phyloP scores from a whole-genome alignment of 2,329 filamentous ascomycete species.

The Fusarium sp. region DNA sequence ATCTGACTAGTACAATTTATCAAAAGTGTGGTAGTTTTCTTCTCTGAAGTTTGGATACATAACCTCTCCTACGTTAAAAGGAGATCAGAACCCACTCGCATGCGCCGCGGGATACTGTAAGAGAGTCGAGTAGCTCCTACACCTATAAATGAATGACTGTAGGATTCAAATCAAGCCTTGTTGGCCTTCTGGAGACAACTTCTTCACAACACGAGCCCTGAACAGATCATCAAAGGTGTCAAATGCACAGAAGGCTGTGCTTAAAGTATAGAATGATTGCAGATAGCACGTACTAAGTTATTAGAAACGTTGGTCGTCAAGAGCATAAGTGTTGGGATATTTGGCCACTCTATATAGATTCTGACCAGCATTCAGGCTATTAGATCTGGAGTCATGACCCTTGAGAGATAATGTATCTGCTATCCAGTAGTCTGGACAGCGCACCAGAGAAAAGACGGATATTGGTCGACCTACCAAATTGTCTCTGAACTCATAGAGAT shows the following conservation, averaged over 20 bases:
- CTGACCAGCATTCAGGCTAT: background rate
- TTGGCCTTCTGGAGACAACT: background rate
- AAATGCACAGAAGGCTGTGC: background rate
- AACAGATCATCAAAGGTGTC: no score
- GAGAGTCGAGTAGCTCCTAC: background rate
- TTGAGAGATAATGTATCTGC: background rate
- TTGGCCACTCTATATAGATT: background rate
- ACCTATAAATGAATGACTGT: background rate
- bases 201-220: background rate
- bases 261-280: background rate
- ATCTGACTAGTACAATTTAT: accelerated
- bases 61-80: background rate
- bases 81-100: background rate
- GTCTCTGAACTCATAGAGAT: no score
- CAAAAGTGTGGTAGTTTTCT: background rate
- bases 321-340: background rate
- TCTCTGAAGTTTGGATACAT: background rate
- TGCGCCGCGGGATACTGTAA: background rate
- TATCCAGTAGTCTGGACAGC: background rate
- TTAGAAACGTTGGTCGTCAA: background rate
- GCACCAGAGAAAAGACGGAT: background rate
- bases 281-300: background rate
- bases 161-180: background rate
- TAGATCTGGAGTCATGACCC: accelerated
- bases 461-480: no score